Conservation (phyloP, 140 eudicot species). For the Stevia rebaudiana region DNA sequence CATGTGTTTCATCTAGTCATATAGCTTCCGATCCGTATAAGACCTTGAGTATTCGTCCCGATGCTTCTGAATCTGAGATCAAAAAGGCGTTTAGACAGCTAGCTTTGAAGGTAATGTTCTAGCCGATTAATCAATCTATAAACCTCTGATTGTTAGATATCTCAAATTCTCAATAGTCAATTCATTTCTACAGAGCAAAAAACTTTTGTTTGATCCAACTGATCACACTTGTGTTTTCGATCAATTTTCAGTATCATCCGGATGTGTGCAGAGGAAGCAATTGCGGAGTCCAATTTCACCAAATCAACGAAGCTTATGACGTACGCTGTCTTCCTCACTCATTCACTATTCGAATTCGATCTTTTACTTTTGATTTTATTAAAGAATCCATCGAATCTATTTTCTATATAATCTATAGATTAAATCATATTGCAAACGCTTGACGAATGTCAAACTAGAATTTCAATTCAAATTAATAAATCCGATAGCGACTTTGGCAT, state of each 20-base stretch:
- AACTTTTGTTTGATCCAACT: not conserved
- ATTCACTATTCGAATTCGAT: not conserved
- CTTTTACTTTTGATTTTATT: not conserved
- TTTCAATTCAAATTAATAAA: too few species aligned
- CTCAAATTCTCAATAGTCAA: not conserved
- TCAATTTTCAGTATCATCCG: constrained; percentile 83
- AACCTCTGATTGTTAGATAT: not conserved
- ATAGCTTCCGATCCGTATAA: constrained; percentile 63
- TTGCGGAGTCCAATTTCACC: constrained; percentile 65
- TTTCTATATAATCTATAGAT: not conserved
- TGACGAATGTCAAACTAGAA: not conserved
- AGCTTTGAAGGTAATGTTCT: constrained; percentile 63
- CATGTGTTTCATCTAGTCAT: constrained; percentile 40
- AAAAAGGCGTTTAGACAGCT: constrained; percentile 76
- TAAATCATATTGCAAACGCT: not conserved
- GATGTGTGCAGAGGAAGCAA: constrained; percentile 83
- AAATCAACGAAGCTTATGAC: constrained; percentile 83
- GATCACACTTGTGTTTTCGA: not conserved
- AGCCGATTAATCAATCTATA: not conserved
- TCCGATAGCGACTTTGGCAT: too few species aligned
- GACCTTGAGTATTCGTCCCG: constrained; percentile 55
- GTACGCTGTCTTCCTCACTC: constrained; percentile 24
- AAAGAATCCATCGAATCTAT: not conserved
- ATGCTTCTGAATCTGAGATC: constrained; percentile 93
- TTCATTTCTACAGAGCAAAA: not conserved